Base-by-base conservation (phyloP, 306 rosid genomes). In the Boehmeria nivea region DNA sequence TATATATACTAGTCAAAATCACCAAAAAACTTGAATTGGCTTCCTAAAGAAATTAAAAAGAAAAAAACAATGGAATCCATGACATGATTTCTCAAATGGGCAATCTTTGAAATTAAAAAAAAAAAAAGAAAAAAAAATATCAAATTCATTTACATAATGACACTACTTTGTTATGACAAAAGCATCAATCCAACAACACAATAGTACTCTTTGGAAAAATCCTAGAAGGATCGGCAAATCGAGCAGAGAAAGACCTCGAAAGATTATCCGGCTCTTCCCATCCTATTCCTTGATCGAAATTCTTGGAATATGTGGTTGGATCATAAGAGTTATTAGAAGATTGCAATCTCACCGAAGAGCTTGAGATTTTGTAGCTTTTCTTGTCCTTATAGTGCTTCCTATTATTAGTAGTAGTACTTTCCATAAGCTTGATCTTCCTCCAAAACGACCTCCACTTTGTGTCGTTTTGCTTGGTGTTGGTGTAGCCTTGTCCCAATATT, bases 241-340 rank as follows among this genome's bases (percentile, higher is more conserved):
- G 70, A 62, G 94, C 87, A 1, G 87, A 79, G 83, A 87, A 84
- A 43, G 85, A 79, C 18, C 89, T 80, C 18, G 69, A 55, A 1
- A 72, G 59, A 47, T 74, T 81, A 57, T 87, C 87, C 0, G 84
- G 76, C 24, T 83, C 93, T 79, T 71, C 68, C 75, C 82, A 76
- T 1, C 70, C 72, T 13, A 54, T 65, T 43, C 84, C 84, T 25
- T 67, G 75, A 76, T 87, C 88, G 27, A 78, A 83, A 61, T 87
- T 87, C 75, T 69, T 73, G 1, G 71, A 74, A 45, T 87, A 81
- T 18, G 80, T 64, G 17, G 70, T 70, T 15, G 25, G 60, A 68
- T 81, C 82, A 67, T 78, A 83, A 5, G 71, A 20, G 36, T 31
- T 31, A 31, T 34, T 36, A 33, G 53, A 54, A 52, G 73, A 69